Evolutionary conservation across 2,329 filamentous ascomycete species (phyloP), one percentile per base, ranked within the genome.

Genomic region (Colletotrichum orbiculare): DNA sequence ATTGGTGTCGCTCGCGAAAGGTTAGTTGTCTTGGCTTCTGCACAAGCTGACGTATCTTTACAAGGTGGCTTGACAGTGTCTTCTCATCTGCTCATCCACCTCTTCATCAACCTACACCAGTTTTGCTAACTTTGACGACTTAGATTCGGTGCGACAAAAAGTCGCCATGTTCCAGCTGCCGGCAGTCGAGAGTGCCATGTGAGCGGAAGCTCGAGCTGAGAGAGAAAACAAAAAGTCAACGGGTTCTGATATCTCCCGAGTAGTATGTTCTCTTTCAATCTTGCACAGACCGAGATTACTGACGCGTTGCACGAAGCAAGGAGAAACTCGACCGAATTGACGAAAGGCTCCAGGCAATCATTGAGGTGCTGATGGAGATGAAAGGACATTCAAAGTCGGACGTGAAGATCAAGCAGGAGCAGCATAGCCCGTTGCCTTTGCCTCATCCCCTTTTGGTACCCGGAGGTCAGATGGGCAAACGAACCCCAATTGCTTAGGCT

Each of bases 181-280:
- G 39, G 12, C 17, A 38, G 11, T 37, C 53, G 5, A 25, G 13
- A 17, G 34, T 48, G 10, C 10, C 35, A 6, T 62, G 52, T 35
- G 46, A 62, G 17, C 59, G 59, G 5, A 57, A 57, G 4, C 15
- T 35, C 1, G 45, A 38, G 8, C 33, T 17, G 25, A 49, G 37
- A 39, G 45, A 55, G 15, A 50, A 41, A n/a, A 6, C 45, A 10
- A 33, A 49, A 12, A 15, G 46, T 8, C 59, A 57, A 10, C 43
- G 59, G 4, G 53, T 62, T 33, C 46, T 57, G 1, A 62, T 62
- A 8, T 62, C 59, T 6, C 45, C 52, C 13, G 59, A 62, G 17
- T 62, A 62, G 59, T 62, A 34, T 6, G 53, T 4, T 3, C 25
- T n/a, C 13, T 25, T n/a, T 6, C 37, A 41, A 2, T 12, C 8